These are phyloP conservation scores for Helianthus annuus DNA, from an alignment of 129 eudicot species.

Conservation along the genomic window DNA sequence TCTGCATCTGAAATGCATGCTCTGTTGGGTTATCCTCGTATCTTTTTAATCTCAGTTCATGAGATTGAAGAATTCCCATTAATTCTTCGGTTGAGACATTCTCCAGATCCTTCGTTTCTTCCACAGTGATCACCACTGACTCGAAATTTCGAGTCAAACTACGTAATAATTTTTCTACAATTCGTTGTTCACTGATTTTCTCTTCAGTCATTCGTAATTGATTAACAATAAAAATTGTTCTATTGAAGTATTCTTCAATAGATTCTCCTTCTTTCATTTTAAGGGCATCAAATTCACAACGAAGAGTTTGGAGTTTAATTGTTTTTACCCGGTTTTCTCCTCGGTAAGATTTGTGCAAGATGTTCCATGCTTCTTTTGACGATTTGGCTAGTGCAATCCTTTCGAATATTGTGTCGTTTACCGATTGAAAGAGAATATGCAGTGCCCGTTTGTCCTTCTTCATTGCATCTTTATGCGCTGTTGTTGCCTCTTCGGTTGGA, in stretches of 20 bases:
- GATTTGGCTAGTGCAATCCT: background rate
- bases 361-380: background rate
- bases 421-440: background rate
- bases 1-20: background rate
- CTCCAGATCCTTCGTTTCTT: background rate
- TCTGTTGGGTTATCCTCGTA: no score
- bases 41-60: no score
- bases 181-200: background rate
- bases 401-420: background rate
- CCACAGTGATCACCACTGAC: background rate
- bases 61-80: no score
- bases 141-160: background rate
- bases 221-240: background rate
- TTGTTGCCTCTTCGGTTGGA: background rate
- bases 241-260: background rate
- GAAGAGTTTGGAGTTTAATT: background rate
- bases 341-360: background rate
- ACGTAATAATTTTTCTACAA: background rate
- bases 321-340: background rate
- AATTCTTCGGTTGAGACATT: background rate
- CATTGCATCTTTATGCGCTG: background rate
- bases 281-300: no score
- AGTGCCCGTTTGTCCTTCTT: background rate
- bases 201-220: background rate
- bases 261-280: no score